Percentiles rank a stretch among this genome's conserved stretches.
Conservation (phyloP, 2,329 filamentous ascomycete genomes). For the Arthrobotrys conoides region DNA sequence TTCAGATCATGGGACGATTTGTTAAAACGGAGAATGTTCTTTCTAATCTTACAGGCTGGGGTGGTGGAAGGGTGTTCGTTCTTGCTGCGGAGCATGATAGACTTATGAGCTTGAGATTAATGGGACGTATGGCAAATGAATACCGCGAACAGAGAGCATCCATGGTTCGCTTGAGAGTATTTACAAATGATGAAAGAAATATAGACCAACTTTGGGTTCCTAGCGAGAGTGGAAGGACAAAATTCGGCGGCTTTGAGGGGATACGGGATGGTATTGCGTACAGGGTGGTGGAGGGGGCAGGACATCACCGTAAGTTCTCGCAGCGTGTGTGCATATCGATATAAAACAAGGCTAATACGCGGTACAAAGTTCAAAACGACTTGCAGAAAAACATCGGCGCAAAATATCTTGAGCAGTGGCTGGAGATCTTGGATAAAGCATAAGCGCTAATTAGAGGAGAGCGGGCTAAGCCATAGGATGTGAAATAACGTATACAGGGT, state of each 20-base stretch:
- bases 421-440: slow-evolving; percentile 13
- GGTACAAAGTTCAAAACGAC: slow-evolving; percentile 47
- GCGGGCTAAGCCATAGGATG: too few relatives aligned
- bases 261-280: slow-evolving; percentile 36
- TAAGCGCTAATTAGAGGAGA: neutral
- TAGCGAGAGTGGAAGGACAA: neutral
- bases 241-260: slow-evolving; percentile 31
- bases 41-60: slow-evolving; percentile 39
- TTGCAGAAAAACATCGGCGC: slow-evolving; percentile 26
- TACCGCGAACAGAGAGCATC: slow-evolving; percentile 24
- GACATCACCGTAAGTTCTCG: slow-evolving; percentile 39
- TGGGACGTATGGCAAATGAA: slow-evolving; percentile 39
- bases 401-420: slow-evolving; percentile 41
- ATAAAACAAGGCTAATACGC: slow-evolving; percentile 9
- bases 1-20: slow-evolving; percentile 70
- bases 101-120: slow-evolving; percentile 43
- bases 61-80: slow-evolving; percentile 40
- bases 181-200: slow-evolving; percentile 1
- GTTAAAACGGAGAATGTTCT: slow-evolving; percentile 67
- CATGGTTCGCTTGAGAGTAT: slow-evolving; percentile 19
- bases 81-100: slow-evolving; percentile 42
- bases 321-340: neutral
- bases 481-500: neutral
- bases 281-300: slow-evolving; percentile 44
- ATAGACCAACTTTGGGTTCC: slow-evolving; percentile 11